phyloP scores from a whole-genome alignment of 2,329 filamentous ascomycete genomes.

The Aschersonia sp. region DNA sequence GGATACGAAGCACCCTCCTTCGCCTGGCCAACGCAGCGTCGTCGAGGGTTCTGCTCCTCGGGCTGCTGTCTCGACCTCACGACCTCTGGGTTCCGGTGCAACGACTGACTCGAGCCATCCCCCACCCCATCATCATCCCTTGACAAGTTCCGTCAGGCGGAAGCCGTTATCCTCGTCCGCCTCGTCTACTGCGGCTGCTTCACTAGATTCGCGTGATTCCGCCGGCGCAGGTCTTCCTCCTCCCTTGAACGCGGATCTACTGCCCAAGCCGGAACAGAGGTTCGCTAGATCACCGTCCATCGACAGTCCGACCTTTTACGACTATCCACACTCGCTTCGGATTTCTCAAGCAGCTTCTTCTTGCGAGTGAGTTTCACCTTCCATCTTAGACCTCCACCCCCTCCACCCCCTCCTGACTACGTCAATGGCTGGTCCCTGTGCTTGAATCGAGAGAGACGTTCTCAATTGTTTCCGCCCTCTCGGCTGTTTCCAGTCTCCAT shows the following conservation, averaged over 20 bases:
- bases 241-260: constrained; percentile 23
- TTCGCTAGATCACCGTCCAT: constrained; percentile 40
- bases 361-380: constrained; percentile 12
- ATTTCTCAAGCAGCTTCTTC: constrained; percentile 5
- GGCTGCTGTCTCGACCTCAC: constrained; percentile 8
- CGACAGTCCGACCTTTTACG: constrained; percentile 49
- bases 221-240: constrained; percentile 2
- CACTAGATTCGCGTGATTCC: constrained; percentile 11
- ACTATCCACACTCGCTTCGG: constrained; percentile 27
- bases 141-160: constrained; percentile 32
- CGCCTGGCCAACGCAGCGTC: constrained; percentile 1
- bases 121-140: constrained; percentile 4
- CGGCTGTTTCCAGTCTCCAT: not conserved
- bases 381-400: not conserved
- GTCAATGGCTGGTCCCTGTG: not conserved
- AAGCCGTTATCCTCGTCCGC: constrained; percentile 46
- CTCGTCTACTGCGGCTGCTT: constrained; percentile 29
- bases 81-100: constrained; percentile 3
- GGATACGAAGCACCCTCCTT: constrained; percentile 3
- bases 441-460: not conserved
- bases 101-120: constrained; percentile 3
- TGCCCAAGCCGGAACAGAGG: constrained; percentile 30
- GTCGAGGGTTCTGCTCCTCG: not conserved
- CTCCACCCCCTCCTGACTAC: not conserved
- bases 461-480: not conserved